These are phyloP conservation scores for Penicillium paneum DNA, from an alignment of 2,329 filamentous ascomycete species.

Conservation along the genomic window DNA sequence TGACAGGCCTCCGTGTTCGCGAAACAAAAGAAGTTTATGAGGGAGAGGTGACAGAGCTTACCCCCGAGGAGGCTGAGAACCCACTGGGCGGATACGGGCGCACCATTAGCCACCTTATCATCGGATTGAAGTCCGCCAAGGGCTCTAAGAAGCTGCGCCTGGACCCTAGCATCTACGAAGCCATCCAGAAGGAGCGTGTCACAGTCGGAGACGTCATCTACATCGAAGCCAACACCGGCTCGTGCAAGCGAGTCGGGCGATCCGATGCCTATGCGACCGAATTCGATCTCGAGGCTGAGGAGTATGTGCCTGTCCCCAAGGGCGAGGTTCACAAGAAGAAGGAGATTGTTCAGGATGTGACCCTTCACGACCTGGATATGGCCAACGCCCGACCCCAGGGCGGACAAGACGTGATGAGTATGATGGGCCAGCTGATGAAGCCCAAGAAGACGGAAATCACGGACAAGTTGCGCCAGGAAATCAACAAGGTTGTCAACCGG, in stretches of 20 bases:
- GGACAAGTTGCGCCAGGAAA: conserved; percentile 90
- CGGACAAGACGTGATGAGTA: conserved; percentile 99
- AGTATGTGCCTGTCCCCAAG: conserved; percentile 98
- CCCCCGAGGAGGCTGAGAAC: conserved; percentile 96
- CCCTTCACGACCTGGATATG: conserved; percentile 91
- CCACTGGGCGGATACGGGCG: conserved; percentile 94
- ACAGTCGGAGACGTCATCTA: conserved; percentile 97
- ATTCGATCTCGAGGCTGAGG: conserved; percentile 96
- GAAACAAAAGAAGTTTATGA: conserved; percentile 99
- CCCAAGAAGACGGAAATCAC: conserved; percentile 99
- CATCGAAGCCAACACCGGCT: conserved; percentile 97
- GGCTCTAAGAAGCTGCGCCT: conserved; percentile 97
- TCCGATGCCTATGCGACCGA: conserved; percentile 97
- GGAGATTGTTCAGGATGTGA: conserved; percentile 98
- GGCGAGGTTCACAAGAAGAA: conserved; percentile 99
- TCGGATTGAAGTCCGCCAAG: conserved; percentile 90
- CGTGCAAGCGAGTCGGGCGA: conserved; percentile 92
- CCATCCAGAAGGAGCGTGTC: conserved; percentile 96
- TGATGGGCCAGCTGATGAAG: conserved; percentile 99
- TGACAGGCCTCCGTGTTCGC: conserved; percentile 74
- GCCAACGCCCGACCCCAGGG: conserved; percentile 94
- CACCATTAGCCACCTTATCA: conserved; percentile 92
- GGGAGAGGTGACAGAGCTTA: conserved; percentile 95
- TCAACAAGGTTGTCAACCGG: conserved; percentile 98
- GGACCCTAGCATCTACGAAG: conserved; percentile 98